phyloP scores from a whole-genome alignment of 331 rosid species.

The Malus hybrid region DNA sequence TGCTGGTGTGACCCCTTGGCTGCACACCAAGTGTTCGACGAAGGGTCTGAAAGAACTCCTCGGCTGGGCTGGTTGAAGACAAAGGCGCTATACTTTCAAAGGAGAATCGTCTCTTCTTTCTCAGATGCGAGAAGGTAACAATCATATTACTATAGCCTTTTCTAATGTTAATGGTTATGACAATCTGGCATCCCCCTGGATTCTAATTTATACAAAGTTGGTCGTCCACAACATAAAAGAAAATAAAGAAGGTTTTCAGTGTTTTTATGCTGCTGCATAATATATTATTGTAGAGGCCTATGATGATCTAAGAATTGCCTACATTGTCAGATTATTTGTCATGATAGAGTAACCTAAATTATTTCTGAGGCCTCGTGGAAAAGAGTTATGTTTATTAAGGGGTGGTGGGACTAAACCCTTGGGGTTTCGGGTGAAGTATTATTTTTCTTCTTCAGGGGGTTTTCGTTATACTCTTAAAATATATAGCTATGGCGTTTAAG shows the following conservation, averaged over 20 bases:
- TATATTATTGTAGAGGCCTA: slow-evolving; percentile 8
- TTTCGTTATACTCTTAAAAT: no score
- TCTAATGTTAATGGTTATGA: neutral
- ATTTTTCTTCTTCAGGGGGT: neutral
- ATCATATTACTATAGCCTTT: neutral
- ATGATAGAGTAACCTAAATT: slow-evolving; percentile 12
- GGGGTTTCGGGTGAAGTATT: neutral
- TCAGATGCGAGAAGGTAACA: slow-evolving; percentile 87
- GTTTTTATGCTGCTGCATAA: neutral
- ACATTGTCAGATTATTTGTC: slow-evolving; percentile 16
- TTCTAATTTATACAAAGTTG: neutral
- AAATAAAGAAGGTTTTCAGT: neutral
- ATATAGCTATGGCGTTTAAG: neutral
- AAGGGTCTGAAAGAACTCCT: no score
- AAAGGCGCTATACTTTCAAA: slow-evolving; percentile 46
- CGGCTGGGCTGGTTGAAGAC: no score
- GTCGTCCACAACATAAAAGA: no score
- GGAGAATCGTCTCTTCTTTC: slow-evolving; percentile 95
- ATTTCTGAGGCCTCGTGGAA: slow-evolving; percentile 22
- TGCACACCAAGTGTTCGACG: no score
- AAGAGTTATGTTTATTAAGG: neutral
- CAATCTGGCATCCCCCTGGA: neutral
- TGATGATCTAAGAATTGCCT: slow-evolving; percentile 18
- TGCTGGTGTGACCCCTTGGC: no score
- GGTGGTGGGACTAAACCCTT: neutral